Percentiles rank a stretch among this genome's conserved stretches.
These are phyloP conservation scores for Venturia nashicola DNA, from an alignment of 2,329 filamentous ascomycete genomes.

Conservation along the genomic window DNA sequence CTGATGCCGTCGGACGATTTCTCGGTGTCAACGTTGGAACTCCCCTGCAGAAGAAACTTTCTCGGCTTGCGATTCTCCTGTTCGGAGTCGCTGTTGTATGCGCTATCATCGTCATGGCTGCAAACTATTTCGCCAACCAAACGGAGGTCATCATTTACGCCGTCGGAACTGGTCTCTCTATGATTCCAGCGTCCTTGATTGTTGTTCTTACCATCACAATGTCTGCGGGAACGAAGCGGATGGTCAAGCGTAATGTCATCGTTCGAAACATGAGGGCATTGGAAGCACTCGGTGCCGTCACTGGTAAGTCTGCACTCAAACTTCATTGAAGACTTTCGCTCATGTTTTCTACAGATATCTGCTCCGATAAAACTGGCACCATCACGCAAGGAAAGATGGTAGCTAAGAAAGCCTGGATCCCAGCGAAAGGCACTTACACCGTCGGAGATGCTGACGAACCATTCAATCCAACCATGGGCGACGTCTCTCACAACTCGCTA, in stretches of 20 bases:
- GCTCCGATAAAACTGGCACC: constrained; percentile 29
- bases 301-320: constrained; percentile 23
- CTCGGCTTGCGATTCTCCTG: constrained; percentile 70
- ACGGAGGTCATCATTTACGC: constrained; percentile 36
- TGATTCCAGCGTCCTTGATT: constrained; percentile 42
- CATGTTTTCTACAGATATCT: constrained; percentile 21
- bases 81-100: constrained; percentile 63
- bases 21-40: constrained; percentile 55
- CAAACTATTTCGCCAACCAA: constrained; percentile 37
- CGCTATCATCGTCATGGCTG: constrained; percentile 55
- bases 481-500: constrained; percentile 13
- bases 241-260: constrained; percentile 29
- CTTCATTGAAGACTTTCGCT: background rate
- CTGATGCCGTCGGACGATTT: constrained; percentile 23
- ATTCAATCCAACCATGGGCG: constrained; percentile 42
- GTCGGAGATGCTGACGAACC: constrained; percentile 44
- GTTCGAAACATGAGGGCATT: constrained; percentile 27
- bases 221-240: constrained; percentile 30
- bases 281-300: constrained; percentile 18
- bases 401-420: constrained; percentile 32
- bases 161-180: constrained; percentile 34
- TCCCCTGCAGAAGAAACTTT: constrained; percentile 73
- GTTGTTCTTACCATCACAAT: constrained; percentile 59
- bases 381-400: constrained; percentile 30
- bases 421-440: constrained; percentile 43